Percentiles rank a stretch among this genome's conserved stretches.
Conservation (phyloP, 306 rosid species). For the Trichosanthes truncata region DNA sequence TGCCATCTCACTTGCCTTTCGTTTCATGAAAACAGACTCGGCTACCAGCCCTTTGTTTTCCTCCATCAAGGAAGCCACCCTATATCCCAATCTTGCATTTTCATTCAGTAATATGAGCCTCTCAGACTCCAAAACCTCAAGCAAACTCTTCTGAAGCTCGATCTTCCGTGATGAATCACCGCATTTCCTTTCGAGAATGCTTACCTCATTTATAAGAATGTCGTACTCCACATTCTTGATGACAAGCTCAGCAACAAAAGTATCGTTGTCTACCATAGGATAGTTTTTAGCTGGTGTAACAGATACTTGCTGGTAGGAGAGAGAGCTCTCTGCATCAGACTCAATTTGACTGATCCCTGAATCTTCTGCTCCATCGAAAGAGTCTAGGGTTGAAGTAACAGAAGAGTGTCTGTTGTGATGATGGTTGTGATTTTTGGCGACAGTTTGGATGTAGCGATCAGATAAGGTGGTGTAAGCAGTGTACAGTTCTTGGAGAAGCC, state of each 20-base stretch:
- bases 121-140: conserved; percentile 92
- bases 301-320: conserved; percentile 48
- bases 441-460: conserved; percentile 59
- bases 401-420: conserved; percentile 42
- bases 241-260: conserved; percentile 58
- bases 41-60: conserved; percentile 68
- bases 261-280: conserved; percentile 13
- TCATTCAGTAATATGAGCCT: conserved; percentile 72
- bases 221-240: conserved; percentile 64
- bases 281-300: conserved; percentile 9
- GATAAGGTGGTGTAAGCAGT: conserved; percentile 72
- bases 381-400: conserved; percentile 38
- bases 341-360: conserved; percentile 31
- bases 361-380: conserved; percentile 41
- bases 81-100: conserved; percentile 59
- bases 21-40: conserved; percentile 52
- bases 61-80: conserved; percentile 47
- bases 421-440: conserved; percentile 32
- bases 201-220: conserved; percentile 43
- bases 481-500: conserved; percentile 71
- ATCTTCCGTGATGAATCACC: conserved; percentile 60
- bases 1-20: conserved; percentile 73
- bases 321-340: conserved; percentile 71
- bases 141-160: conserved; percentile 70
- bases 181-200: conserved; percentile 35